A percentile compares a stretch with the other conserved stretches of the same genome.
phyloP scores from a whole-genome alignment of 148 eudicot species.

The Camellia lanceoleosa region DNA sequence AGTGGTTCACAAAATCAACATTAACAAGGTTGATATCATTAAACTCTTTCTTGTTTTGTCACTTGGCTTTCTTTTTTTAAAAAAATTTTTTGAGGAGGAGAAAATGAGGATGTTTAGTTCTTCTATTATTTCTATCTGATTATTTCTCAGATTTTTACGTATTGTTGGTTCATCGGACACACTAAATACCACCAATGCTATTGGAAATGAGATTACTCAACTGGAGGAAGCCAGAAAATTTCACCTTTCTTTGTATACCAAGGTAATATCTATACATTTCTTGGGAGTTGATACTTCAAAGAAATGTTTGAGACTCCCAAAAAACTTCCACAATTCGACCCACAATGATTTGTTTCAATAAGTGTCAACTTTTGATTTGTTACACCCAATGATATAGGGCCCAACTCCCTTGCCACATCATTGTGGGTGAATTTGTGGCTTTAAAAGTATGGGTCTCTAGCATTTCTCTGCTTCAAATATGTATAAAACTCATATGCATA shows the following conservation, averaged over 20 bases:
- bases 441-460: too few relatives aligned
- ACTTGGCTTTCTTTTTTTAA: background rate
- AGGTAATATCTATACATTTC: conserved; percentile 34
- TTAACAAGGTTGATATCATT: conserved; percentile 53
- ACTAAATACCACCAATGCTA: conserved; percentile 41
- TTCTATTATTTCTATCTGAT: conserved; percentile 7
- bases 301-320: too few relatives aligned
- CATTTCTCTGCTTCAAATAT: background rate
- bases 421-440: too few relatives aligned
- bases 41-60: conserved; percentile 12
- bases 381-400: too few relatives aligned
- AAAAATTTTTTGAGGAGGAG: background rate
- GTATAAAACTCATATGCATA: background rate
- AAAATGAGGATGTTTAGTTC: background rate
- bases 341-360: too few relatives aligned
- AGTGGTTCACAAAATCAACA: conserved; percentile 73
- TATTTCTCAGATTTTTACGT: conserved; percentile 56
- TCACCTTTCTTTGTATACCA: conserved; percentile 74
- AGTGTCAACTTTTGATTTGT: too few relatives aligned
- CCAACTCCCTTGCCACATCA: too few relatives aligned
- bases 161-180: conserved; percentile 56
- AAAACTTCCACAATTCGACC: too few relatives aligned
- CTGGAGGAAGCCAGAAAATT: conserved; percentile 76
- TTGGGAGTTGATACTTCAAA: too few relatives aligned
- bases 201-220: conserved; percentile 67